These are phyloP conservation scores for Penicillium decumbens DNA, from an alignment of 2,329 filamentous ascomycete genomes.

Conservation along the genomic window DNA sequence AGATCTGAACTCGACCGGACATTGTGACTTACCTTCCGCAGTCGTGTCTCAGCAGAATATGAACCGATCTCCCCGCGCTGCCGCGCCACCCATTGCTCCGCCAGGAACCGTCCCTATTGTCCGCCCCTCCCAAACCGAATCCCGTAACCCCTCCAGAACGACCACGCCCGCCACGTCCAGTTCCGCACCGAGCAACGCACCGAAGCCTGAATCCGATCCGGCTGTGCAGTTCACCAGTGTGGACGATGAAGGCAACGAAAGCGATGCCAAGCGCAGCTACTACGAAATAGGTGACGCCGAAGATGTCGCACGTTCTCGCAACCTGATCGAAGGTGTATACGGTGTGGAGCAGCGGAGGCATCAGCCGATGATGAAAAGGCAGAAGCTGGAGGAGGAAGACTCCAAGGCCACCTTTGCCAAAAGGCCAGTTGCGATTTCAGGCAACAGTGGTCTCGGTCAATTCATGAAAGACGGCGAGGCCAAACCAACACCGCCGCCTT, in stretches of 20 bases:
- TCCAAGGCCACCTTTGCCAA: constrained; percentile 43
- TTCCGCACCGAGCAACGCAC: constrained; percentile 12
- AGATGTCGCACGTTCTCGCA: constrained; percentile 23
- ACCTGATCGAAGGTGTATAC: constrained; percentile 69
- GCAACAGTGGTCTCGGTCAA: constrained; percentile 57
- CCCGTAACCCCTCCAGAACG: constrained; percentile 10
- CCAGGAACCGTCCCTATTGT: constrained; percentile 25
- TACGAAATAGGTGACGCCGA: constrained; percentile 32
- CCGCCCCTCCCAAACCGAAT: constrained; percentile 21
- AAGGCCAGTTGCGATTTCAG: constrained; percentile 44
- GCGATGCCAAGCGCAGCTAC: constrained; percentile 29
- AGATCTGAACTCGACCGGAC: constrained; percentile 10
- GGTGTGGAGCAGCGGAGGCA: constrained; percentile 64
- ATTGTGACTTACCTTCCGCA: constrained; percentile 23
- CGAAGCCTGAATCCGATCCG: constrained; percentile 17
- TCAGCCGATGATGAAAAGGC: constrained; percentile 58
- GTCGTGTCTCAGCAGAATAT: constrained; percentile 20
- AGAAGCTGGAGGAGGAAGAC: constrained; percentile 51
- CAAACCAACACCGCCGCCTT: constrained; percentile 37
- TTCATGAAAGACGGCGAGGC: constrained; percentile 61
- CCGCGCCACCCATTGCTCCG: constrained; percentile 19
- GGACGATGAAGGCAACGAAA: constrained; percentile 22
- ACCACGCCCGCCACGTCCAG: constrained; percentile 13
- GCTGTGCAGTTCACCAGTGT: constrained; percentile 30
- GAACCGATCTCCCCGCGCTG: constrained; percentile 10